Evolutionary conservation across 352 stramenopile genomes (phyloP), one percentile per base, ranked within the genome.

Genomic region (Globisporangium nunn): DNA sequence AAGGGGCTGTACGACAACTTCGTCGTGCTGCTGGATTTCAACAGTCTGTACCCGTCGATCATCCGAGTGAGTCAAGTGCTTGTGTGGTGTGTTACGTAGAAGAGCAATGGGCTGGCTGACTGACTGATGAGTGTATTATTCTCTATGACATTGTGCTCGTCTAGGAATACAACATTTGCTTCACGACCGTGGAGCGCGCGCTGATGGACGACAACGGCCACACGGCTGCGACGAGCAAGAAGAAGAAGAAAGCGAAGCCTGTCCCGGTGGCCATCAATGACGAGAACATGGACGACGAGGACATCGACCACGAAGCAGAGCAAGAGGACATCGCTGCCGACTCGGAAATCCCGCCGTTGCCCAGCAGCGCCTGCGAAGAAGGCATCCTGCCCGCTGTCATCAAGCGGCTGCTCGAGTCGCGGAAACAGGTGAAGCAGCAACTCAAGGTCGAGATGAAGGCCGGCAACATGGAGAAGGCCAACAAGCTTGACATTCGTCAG

Each of bases 101-200:
- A 23, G 23, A 23, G 23, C 23, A 23, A 23, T 23, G 23, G 23
- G 23, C 23, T 23, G 23, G 23, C 23, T 23, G 6, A 31, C 28
- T 52, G 43, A 58, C 30, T 30, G 29, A n/a, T 14, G 49, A 15
- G 18, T 50, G 29, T 54, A 7, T 23, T 61, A 3, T 48, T 55
- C 14, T 23, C 23, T 23, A 23, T 23, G 23, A 23, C 23, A 23
- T 23, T 60, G 6, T 52, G 28, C n/a, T 58, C 30, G 10, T 23
- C 29, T 68, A 99, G 81, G 98, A 99, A 81, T 99, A 99, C 80
- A 99, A 99, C 73, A 92, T 99, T 58, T 99, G 97, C 68, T 99
- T 99, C 64, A 99, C 98, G 8, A 99, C 97, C 0, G 92, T 99
- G 43, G 85, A 99, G 69, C 75, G 81, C 6, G 78, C 85, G 56